Evolutionary conservation across 2,329 filamentous ascomycete species (phyloP), one percentile per base, ranked within the genome.

Genomic region (Biscogniauxia marginata): DNA sequence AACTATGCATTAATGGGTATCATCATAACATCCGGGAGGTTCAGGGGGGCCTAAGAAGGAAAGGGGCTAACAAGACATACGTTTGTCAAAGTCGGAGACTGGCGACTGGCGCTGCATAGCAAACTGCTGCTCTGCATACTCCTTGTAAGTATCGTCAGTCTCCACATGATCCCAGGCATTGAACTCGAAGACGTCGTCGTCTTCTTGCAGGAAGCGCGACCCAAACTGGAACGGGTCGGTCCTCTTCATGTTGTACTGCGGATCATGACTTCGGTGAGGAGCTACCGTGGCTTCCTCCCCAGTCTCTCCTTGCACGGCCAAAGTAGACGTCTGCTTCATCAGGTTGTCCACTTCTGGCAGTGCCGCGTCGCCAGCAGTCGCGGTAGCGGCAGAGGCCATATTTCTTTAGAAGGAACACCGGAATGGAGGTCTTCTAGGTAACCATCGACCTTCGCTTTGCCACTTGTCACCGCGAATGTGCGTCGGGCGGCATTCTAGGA

Each of bases 121-220:
- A 70, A 90, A 93, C 76, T 98, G 95, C 69, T 86, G 77, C 74
- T 93, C 86, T 58, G 92, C 88, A 74, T 95, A 96, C 70, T 89
- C 85, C 70, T 88, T 87, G 80, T 96, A 98, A 44, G 87, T 82
- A 65, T 91, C 86, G 76, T 98, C 93, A 71, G 92, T 92, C 75
- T 93, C 88, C 71, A 98, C 95, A 72, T 99, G 93, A 73, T 99
- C 95, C 95, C 95, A 99, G 39, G 95, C 95, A 74, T 99, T 99
- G 84, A 95, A 96, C 73, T 96, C 89, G 76, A 93, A 99, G 68
- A 96, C 90, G 71, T 98, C 83, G 76, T 96, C 93, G 70, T 86
- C 85, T 72, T 93, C 82, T 67, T 89, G 86, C 51, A 99, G 84
- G 68, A 84, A 90, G 57, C 93, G 90, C 49, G 90, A 95, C 59